A percentile compares a stretch with the other conserved stretches of the same genome.
phyloP scores from a whole-genome alignment of 1,284 basidiomycete species.

The Cutaneotrichosporon sp. region DNA sequence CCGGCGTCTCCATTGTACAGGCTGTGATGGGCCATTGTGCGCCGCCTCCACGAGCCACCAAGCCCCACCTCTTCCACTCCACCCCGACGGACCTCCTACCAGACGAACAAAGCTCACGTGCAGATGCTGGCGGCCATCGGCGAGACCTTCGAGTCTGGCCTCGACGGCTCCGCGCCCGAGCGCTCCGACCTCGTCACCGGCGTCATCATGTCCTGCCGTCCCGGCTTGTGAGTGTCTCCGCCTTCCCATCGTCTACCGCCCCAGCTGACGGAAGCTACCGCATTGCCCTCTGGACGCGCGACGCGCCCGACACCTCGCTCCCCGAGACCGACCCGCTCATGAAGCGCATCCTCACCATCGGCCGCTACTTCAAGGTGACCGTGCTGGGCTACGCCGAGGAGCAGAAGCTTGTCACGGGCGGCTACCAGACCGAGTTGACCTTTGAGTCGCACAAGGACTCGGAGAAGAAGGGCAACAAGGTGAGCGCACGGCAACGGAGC shows the following conservation, averaged over 20 bases:
- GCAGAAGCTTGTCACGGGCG: slow-evolving; percentile 66
- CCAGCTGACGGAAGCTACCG: slow-evolving; percentile 62
- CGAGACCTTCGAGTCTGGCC: slow-evolving; percentile 87
- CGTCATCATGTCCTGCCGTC: slow-evolving; percentile 90
- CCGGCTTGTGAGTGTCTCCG: slow-evolving; percentile 66
- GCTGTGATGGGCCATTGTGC: no score
- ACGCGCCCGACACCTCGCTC: slow-evolving; percentile 61
- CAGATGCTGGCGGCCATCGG: slow-evolving; percentile 97
- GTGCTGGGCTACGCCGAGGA: slow-evolving; percentile 79
- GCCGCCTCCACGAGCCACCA: no score
- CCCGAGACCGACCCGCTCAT: slow-evolving; percentile 57
- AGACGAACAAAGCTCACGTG: not conserved
- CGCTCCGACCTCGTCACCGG: slow-evolving; percentile 77
- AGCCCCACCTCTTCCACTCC: no score
- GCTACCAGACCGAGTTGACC: slow-evolving; percentile 88
- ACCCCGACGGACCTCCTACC: no score
- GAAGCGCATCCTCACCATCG: slow-evolving; percentile 71
- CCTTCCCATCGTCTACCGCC: not conserved
- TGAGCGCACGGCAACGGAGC: no score
- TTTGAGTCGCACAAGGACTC: slow-evolving; percentile 92
- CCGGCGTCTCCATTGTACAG: no score
- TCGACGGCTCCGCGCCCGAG: slow-evolving; percentile 50
- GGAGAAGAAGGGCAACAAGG: slow-evolving; percentile 85
- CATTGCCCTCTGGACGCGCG: slow-evolving; percentile 93
- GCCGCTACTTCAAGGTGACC: slow-evolving; percentile 83